These are phyloP conservation scores for Boletus sp. DNA, from an alignment of 768 basidiomycete genomes.

Conservation along the genomic window DNA sequence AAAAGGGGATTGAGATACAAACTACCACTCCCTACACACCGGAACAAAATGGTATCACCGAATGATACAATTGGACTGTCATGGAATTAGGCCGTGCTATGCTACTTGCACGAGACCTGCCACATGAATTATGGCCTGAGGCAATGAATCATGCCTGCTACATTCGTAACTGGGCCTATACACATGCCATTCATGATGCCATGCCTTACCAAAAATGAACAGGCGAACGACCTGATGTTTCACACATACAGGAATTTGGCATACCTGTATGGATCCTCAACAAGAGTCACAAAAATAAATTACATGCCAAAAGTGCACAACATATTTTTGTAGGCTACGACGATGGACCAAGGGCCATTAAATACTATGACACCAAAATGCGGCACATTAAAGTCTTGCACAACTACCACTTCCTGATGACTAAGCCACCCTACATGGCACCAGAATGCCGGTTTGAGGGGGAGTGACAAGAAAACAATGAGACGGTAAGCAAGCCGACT, in stretches of 20 bases:
- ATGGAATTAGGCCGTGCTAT: constrained; percentile 32
- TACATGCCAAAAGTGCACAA: no score
- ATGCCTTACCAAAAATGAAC: not conserved
- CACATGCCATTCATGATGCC: not conserved
- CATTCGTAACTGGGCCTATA: constrained; percentile 21
- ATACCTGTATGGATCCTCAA: not conserved
- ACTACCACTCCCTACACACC: constrained; percentile 36
- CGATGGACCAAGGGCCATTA: no score
- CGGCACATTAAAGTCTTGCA: no score
- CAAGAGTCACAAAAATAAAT: not conserved
- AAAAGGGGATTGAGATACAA: constrained; percentile 32
- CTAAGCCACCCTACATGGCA: no score
- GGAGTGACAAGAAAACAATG: no score
- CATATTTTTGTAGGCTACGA: no score
- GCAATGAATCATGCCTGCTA: constrained; percentile 28
- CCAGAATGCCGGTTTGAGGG: no score
- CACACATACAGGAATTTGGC: not conserved
- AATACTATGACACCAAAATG: no score
- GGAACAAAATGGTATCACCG: constrained; percentile 37
- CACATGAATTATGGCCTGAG: constrained; percentile 28
- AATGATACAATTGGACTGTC: constrained; percentile 35
- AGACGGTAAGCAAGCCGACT: no score
- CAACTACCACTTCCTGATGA: no score
- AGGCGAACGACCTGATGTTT: not conserved
- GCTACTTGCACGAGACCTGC: constrained; percentile 26